Base-by-base conservation (phyloP, 208 protist species). In the Novymonas esmeraldas region DNA sequence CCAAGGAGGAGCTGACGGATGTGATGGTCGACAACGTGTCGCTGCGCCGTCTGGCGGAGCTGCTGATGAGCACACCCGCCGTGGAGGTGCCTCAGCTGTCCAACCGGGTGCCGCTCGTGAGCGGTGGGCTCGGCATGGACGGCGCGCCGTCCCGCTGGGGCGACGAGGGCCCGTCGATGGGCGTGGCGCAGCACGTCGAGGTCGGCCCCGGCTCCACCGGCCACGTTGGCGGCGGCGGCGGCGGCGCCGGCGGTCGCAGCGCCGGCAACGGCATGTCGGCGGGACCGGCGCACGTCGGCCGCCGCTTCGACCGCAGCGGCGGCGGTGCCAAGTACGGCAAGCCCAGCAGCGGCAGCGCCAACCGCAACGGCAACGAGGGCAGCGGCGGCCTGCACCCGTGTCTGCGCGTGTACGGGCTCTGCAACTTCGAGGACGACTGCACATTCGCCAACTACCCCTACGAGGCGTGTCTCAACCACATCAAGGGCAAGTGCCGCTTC, bases 401-500 rank as follows among this genome's bases (percentile, higher is more conserved):
- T 63, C 72, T 94, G 59, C 90, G 90, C 48, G 84, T 96, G n/a
- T 96, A 93, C 72, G 87, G 90, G 20, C 80, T 70, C 61, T 96
- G 90, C 79, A 96, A 96, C 78, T 96, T 94, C 68, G 86, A 88
- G 59, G 79, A 88, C 41, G 87, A 94, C 68, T 96, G 90, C 76
- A 84, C 84, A 44, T 96, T 94, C 50, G 90, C 90, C 14, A 79
- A 92, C 64, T 96, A 96, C 65, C 90, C 90, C 9, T 96, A 87
- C 60, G 86, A 90, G 67, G 90, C 90, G 1, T 96, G 90, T 62
- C 79, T 96, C 13, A 94, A 94, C 74, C 78, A 90, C 75, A 94
- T 96, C 57, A 96, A 96, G 72, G 90, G 90, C 28, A 96, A 96
- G 73, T 96, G 90, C 64, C 90, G 88, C 68, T 94, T 93, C 67